Evolutionary conservation across 169 alveolate genomes (phyloP).

Genomic region (Cryptosporidium baileyi): DNA sequence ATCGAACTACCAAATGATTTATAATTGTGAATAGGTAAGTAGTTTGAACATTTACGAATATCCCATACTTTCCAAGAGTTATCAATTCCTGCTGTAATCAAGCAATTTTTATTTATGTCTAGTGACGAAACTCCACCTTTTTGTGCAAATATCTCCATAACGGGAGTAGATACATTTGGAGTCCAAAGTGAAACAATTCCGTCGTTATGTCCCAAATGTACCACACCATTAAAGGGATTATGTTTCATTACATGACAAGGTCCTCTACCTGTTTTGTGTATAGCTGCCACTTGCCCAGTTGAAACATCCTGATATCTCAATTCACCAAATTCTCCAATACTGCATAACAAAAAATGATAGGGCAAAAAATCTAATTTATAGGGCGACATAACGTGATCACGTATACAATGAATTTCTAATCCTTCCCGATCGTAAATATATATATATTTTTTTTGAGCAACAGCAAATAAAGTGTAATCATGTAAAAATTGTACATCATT

Average conservation of each 20-base stretch:
- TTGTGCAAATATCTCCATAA: constrained; percentile 82
- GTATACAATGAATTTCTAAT: constrained; percentile 90
- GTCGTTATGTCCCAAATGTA: constrained; percentile 89
- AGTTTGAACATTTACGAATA: constrained; percentile 83
- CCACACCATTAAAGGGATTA: constrained; percentile 88
- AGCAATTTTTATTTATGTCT: constrained; percentile 72
- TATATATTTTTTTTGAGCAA: constrained; percentile 89
- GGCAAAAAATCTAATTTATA: constrained; percentile 90
- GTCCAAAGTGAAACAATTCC: constrained; percentile 94
- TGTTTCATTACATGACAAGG: constrained; percentile 87
- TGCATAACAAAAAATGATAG: constrained; percentile 88
- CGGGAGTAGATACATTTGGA: constrained; percentile 91
- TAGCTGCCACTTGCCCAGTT: constrained; percentile 90
- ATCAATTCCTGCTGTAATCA: constrained; percentile 83
- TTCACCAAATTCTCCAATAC: constrained; percentile 91
- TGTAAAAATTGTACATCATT: constrained; percentile 89
- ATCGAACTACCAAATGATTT: constrained; percentile 77
- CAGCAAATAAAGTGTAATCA: constrained; percentile 91
- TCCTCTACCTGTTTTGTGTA: constrained; percentile 88
- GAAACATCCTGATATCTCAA: constrained; percentile 92
- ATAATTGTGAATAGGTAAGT: constrained; percentile 67
- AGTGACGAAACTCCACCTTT: constrained; percentile 80
- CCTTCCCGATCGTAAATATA: constrained; percentile 93
- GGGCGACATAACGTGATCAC: constrained; percentile 83
- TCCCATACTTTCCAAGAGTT: constrained; percentile 93